Evolutionary conservation across 2,329 filamentous ascomycete genomes (phyloP).

Genomic region (Hymenoscyphus scutula): DNA sequence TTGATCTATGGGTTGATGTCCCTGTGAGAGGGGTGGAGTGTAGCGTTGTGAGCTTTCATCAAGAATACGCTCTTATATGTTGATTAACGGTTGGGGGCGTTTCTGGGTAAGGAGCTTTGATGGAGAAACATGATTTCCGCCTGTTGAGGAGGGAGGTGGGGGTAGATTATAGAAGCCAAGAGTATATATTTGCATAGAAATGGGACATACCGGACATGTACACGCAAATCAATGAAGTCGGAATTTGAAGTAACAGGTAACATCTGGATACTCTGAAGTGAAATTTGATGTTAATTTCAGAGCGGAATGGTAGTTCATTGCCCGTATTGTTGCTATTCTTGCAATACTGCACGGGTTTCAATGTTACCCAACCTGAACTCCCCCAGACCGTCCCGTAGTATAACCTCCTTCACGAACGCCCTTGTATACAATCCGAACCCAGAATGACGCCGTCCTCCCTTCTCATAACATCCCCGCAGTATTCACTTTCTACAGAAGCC

Average conservation of each 20-base stretch:
- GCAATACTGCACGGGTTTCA: neutral
- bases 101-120: neutral
- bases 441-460: neutral
- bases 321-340: neutral
- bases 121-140: neutral
- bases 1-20: neutral
- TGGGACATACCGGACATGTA: slow-evolving; percentile 1
- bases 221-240: neutral
- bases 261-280: neutral
- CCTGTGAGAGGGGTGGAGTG: neutral
- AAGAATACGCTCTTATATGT: neutral
- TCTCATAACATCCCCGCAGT: neutral
- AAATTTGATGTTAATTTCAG: neutral
- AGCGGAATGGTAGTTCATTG: neutral
- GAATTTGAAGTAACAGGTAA: too few relatives aligned
- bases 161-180: slow-evolving; percentile 7
- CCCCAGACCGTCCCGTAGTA: too few relatives aligned
- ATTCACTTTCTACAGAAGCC: too few relatives aligned
- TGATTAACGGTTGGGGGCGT: neutral
- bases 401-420: neutral
- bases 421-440: neutral
- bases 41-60: slow-evolving; percentile 6
- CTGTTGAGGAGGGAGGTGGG: neutral
- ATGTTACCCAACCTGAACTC: too few relatives aligned
- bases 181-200: slow-evolving; percentile 11